Base-by-base conservation (phyloP, 371 early-diverging fungal species). In the Mortierella sp. region DNA sequence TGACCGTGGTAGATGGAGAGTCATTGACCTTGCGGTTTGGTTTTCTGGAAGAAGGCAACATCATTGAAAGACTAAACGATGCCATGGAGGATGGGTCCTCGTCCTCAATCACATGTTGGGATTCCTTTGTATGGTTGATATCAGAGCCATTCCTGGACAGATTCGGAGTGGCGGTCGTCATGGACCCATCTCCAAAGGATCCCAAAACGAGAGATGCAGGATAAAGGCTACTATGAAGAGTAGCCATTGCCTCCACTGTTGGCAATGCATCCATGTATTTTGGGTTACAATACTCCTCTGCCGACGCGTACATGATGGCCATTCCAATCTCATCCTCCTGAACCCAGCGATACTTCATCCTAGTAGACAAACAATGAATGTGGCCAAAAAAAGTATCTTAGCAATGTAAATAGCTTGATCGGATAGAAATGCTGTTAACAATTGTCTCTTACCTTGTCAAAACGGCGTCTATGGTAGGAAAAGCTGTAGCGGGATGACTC, bases 261-360 rank as follows among this genome's bases (percentile, higher is more conserved):
- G 64, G 74, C 24, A 73, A 30, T 0, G 52, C 30, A 2, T 60
- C 69, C 18, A 60, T 28, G 28, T 64, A 68, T 45, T 73, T 67
- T 31, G 74, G 74, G 16, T 73, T 73, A 31, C 74, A 73, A 43
- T 50, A 73, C 30, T 55, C 60, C 3, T 73, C 69, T 13, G 68
- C 60, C 19, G 74, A 67, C 9, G 68, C 60, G 31, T 57, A 64
- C 1, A 68, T 30, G 16, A 73, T 55, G 0, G 68, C 74, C 46
- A 55, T 60, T 7, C 74, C 74, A 6, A 73, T 56, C 24, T 73
- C 74, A 26, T 68, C 64, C 30, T 73, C 74, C 21, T 50, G 38
- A 1, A 68, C 68, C 74, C 74, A 73, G 18, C 74, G 64, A 49
- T 73, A 73, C 3, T 53, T 39, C 74, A 73, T 64, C 54, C 74